phyloP scores from a whole-genome alignment of 768 basidiomycete species.

The Termitomyces sp. region DNA sequence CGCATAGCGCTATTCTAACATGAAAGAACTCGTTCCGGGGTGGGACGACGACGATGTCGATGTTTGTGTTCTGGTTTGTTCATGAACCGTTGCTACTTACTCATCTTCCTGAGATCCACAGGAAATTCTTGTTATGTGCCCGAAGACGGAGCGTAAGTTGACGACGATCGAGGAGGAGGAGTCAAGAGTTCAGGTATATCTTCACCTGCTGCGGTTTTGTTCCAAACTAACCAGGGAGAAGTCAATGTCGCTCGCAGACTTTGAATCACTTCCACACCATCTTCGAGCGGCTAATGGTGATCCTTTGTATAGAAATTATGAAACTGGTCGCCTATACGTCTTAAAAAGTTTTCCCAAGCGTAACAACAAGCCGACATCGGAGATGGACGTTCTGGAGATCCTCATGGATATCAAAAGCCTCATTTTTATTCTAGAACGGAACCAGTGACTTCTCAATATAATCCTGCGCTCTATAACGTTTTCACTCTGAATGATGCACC shows the following conservation, averaged over 20 bases:
- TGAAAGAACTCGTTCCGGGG: constrained; percentile 39
- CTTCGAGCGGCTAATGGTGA: constrained; percentile 8
- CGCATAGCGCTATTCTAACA: constrained; percentile 37
- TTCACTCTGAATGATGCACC: constrained; percentile 11
- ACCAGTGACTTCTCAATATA: constrained; percentile 8
- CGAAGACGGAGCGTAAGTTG: constrained; percentile 29
- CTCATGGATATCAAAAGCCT: constrained; percentile 28
- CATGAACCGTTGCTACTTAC: background rate
- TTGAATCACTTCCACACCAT: constrained; percentile 24
- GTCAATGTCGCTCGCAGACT: constrained; percentile 27
- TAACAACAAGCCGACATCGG: constrained; percentile 21
- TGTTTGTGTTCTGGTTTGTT: constrained; percentile 24
- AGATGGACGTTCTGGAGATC: constrained; percentile 33
- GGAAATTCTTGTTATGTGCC: constrained; percentile 48
- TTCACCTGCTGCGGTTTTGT: background rate
- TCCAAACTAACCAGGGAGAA: constrained; percentile 13
- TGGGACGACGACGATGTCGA: constrained; percentile 50
- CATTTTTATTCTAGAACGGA: constrained; percentile 24
- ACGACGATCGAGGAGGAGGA: constrained; percentile 32
- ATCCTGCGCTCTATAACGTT: constrained; percentile 11
- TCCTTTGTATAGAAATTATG: constrained; percentile 24
- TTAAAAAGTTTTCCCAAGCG: constrained; percentile 22
- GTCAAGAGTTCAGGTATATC: constrained; percentile 20
- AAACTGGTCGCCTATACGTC: constrained; percentile 30
- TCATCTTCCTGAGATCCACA: constrained; percentile 15